These are phyloP conservation scores for Rhizodiscina lignyota DNA, from an alignment of 495 filamentous ascomycete species.

Conservation along the genomic window DNA sequence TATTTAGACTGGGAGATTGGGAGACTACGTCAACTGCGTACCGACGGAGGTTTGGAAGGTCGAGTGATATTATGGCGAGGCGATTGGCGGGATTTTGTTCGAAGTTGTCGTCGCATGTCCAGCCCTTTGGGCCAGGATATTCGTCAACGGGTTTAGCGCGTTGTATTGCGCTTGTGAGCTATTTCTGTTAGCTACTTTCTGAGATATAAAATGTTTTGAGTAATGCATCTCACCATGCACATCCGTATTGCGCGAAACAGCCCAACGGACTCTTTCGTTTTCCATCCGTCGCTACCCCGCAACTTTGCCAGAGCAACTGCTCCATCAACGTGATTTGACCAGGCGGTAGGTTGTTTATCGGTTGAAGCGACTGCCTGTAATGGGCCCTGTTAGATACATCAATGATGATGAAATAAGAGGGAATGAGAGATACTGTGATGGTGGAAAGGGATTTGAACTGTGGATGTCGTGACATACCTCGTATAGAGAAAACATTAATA, in stretches of 20 bases:
- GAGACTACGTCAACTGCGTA: slow-evolving; percentile 6
- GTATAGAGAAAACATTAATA: slow-evolving; percentile 17
- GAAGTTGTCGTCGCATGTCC: slow-evolving; percentile 7
- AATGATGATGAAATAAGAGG: too few relatives aligned
- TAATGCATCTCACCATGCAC: slow-evolving; percentile 15
- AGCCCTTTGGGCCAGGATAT: slow-evolving; percentile 13
- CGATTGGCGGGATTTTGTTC: slow-evolving; percentile 18
- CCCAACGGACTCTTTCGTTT: slow-evolving; percentile 10
- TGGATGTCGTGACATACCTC: slow-evolving; percentile 15
- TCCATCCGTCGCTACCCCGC: slow-evolving; percentile 15
- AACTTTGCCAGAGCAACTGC: slow-evolving; percentile 17
- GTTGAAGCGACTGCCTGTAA: slow-evolving; percentile 14
- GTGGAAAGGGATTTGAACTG: slow-evolving; percentile 1
- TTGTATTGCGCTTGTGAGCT: slow-evolving; percentile 18
- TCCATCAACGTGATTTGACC: slow-evolving; percentile 17
- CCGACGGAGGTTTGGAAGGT: slow-evolving; percentile 13
- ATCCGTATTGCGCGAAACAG: slow-evolving; percentile 18
- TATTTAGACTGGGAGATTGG: too few relatives aligned
- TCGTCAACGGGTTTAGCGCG: slow-evolving; percentile 14
- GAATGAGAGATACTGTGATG: slow-evolving; percentile 1
- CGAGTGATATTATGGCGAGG: slow-evolving; percentile 14
- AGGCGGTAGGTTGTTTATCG: slow-evolving; percentile 11
- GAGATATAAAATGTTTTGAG: neutral
- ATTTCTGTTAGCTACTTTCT: neutral
- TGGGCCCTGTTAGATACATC: too few relatives aligned